Evolutionary conservation across 495 filamentous ascomycete species (phyloP), one percentile per base, ranked within the genome.

Genomic region (Aspergillus incahuasiensis): DNA sequence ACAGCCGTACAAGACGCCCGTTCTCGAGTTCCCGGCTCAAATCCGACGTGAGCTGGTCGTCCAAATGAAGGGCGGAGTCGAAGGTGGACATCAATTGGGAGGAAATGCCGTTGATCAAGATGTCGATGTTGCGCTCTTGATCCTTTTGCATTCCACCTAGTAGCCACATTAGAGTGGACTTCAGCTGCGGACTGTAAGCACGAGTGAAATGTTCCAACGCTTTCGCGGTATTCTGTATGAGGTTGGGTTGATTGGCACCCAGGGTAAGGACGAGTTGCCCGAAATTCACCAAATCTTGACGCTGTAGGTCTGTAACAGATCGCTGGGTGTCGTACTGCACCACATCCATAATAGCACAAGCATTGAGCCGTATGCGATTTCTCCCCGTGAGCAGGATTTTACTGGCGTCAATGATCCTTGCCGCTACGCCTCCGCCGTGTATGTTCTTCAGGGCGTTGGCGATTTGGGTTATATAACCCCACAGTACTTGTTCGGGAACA

Each of bases 381-480:
- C 73, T 74, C 47, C 74, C 74, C 0, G 74, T 94, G 39, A 97
- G 59, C 21, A 98, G 77, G 42, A 97, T 82, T 64, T 97, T 97
- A 70, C 80, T 90, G 15, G 87, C 73, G 51, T 92, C 90, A 35
- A 97, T 80, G 30, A 92, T 82, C 38, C 91, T 77, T 39, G 91
- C 91, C 19, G 94, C 92, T 16, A 97, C 80, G 6, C 88, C 86
- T 40, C 78, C 82, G 24, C 79, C 77, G 67, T 98, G 94, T 43
- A 97, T 92, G 3, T 85, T 79, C 68, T 90, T 94, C 38, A 98
- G 76, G 6, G 87, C 92, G 56, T 86, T 90, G n/a, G 88, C 84
- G 53, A 97, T 87, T 71, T 98, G 94, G 28, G 91, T 87, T 48
- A 97, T 82, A 65, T 97, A 98, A 54, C 84, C 81, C 95, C 95